A percentile compares a stretch with the other conserved stretches of the same genome.
Evolutionary conservation across 495 filamentous ascomycete species (phyloP).

Genomic region (Aspergillus wentii): DNA sequence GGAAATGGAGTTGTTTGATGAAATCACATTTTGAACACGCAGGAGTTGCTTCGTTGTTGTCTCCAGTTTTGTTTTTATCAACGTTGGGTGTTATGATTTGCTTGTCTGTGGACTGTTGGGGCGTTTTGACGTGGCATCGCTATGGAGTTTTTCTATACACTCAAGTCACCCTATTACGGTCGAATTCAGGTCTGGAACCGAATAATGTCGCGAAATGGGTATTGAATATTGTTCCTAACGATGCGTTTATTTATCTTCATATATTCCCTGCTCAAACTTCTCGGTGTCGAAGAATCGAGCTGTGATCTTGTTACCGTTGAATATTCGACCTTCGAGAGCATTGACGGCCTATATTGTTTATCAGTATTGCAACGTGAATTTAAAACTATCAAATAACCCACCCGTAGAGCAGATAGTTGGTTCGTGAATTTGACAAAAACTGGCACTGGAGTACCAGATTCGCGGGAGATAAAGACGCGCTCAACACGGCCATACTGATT

Average conservation of each 20-base stretch:
- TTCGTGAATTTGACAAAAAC: conserved; percentile 93
- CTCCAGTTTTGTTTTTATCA: too few relatives aligned
- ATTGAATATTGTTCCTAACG: background rate
- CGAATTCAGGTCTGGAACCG: too few relatives aligned
- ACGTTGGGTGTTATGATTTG: too few relatives aligned
- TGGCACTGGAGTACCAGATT: conserved; percentile 43
- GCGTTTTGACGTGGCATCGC: too few relatives aligned
- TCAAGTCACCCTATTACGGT: too few relatives aligned
- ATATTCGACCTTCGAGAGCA: conserved; percentile 74
- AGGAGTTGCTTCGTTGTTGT: too few relatives aligned
- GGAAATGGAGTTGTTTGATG: conserved; percentile 18
- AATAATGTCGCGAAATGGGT: too few relatives aligned
- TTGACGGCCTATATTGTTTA: conserved; percentile 65
- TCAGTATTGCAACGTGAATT: conserved; percentile 3
- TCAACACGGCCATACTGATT: conserved; percentile 81
- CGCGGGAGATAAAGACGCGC: conserved; percentile 66
- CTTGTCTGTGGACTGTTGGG: too few relatives aligned
- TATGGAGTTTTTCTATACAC: too few relatives aligned
- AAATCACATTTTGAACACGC: conserved; percentile 18
- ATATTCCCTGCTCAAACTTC: conserved; percentile 71
- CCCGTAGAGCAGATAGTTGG: conserved; percentile 72
- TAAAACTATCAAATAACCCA: conserved; percentile 34
- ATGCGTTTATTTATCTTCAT: conserved; percentile 33
- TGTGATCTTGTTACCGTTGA: conserved; percentile 77
- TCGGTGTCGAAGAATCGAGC: conserved; percentile 76